Evolutionary conservation across 106 monocot genomes (phyloP), one percentile per base, ranked within the genome.

Genomic region (Apostasia shenzhenica): DNA sequence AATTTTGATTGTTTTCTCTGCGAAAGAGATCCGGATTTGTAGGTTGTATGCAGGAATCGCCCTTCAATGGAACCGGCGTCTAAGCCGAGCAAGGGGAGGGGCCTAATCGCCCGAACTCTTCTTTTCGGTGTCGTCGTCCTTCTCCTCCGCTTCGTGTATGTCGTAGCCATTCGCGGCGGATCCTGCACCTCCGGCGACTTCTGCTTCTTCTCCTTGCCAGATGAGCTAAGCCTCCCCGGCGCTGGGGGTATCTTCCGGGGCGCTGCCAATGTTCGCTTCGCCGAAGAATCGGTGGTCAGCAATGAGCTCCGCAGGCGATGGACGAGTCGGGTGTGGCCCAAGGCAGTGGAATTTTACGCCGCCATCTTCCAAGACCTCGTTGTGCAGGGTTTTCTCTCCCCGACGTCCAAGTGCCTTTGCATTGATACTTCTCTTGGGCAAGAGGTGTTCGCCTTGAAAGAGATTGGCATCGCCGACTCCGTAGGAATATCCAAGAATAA

Each of bases 81-180:
- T 63, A 83, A 77, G 46, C 67, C 76, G 46, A 62, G 59, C 60
- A 52, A 64, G 7, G 52, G 51, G 52, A 70, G 69, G 41, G 73
- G 71, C 56, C 54, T 84, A 45, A 26, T 86, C 68, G 70, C 62
- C 12, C 68, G 86, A 9, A 59, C 79, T 14, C 80, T 92, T 14
- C 69, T 86, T 12, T 61, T 92, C 55, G 85, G 79, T 37, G 77
- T 87, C 7, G 48, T 76, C 61, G 44, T 80, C n/a, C 70, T 90
- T 45, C 68, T 81, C 51, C 41, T 93, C 46, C 80, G 92, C 8
- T 83, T 93, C 77, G 70, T 74, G 59, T 99, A 90, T 76, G 83
- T 92, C 59, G 82, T 85, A 38, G 66, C 77, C 44, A 48, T 85
- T 54, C 64, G 68, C 59, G 84, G 81, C 56, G 83, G 79, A 45